Percentiles rank a stretch among this genome's conserved stretches.
These are phyloP conservation scores for Citrus reticulata DNA, from an alignment of 345 rosid genomes.

Conservation along the genomic window DNA sequence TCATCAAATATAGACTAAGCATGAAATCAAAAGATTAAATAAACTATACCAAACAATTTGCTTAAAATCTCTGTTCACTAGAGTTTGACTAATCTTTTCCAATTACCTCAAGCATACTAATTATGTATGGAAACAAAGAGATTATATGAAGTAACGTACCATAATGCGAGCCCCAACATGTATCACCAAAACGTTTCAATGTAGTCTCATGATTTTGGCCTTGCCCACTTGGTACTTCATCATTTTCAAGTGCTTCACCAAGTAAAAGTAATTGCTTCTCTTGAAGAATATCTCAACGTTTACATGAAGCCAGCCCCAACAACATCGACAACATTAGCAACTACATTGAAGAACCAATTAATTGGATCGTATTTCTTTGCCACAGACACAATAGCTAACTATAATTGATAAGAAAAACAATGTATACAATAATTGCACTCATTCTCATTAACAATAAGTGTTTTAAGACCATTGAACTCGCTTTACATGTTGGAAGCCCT, in stretches of 20 bases:
- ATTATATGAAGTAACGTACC: neutral
- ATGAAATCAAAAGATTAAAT: slow-evolving; percentile 4
- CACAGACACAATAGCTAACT: neutral
- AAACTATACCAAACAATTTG: neutral
- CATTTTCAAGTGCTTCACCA: neutral
- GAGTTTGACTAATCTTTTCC: neutral
- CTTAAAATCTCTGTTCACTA: neutral
- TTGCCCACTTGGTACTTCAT: neutral
- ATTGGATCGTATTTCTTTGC: neutral
- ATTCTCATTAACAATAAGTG: neutral
- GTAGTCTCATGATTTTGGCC: slow-evolving; percentile 4
- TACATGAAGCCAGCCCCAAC: neutral
- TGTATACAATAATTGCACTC: neutral
- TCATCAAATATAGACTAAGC: slow-evolving; percentile 2
- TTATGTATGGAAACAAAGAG: neutral
- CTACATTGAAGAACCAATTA: neutral
- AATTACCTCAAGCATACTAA: neutral
- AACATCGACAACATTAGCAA: neutral
- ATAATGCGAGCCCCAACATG: neutral
- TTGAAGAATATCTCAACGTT: neutral
- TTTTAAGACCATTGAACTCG: neutral
- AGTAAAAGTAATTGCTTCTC: neutral
- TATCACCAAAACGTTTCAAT: neutral
- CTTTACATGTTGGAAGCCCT: neutral
- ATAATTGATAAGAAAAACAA: slow-evolving; percentile 10